Conservation (phyloP, 345 rosid genomes). For the Lumnitzera racemosa region DNA sequence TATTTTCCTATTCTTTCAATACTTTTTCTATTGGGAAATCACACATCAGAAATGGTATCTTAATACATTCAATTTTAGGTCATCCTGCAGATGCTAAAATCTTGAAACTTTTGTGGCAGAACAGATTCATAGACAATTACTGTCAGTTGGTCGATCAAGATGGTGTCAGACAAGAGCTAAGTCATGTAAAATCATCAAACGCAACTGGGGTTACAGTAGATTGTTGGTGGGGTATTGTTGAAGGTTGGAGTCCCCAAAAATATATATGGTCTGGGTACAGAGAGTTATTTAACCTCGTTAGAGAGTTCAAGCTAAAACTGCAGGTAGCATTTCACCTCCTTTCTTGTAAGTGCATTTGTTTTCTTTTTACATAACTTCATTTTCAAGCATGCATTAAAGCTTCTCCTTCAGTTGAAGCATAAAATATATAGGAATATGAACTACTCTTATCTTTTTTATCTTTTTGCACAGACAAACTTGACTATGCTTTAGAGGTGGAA, state of each 20-base stretch:
- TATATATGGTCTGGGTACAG: constrained; percentile 93
- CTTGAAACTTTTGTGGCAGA: constrained; percentile 33
- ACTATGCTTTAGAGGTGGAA: too few relatives aligned
- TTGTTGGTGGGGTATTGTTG: constrained; percentile 99
- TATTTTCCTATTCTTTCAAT: too few relatives aligned
- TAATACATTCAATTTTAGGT: too few relatives aligned
- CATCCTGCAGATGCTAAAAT: constrained; percentile 1
- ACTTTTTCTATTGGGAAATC: too few relatives aligned
- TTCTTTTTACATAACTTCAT: not conserved
- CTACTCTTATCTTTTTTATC: too few relatives aligned
- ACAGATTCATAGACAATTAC: constrained; percentile 56
- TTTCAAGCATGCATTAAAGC: not conserved
- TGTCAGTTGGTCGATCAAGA: constrained; percentile 76
- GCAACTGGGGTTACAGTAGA: constrained; percentile 76
- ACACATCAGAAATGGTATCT: too few relatives aligned
- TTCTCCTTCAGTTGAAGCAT: not conserved
- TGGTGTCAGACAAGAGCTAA: constrained; percentile 61
- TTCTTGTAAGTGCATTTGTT: not conserved
- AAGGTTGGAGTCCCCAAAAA: constrained; percentile 89
- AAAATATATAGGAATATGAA: not conserved
- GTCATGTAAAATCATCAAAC: constrained; percentile 62
- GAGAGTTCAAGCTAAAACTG: constrained; percentile 74
- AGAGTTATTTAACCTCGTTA: constrained; percentile 64
- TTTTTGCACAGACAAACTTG: too few relatives aligned
- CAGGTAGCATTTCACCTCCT: constrained; percentile 37